Conservation (phyloP, 1,284 basidiomycete genomes). For the Porodaedalea pini region DNA sequence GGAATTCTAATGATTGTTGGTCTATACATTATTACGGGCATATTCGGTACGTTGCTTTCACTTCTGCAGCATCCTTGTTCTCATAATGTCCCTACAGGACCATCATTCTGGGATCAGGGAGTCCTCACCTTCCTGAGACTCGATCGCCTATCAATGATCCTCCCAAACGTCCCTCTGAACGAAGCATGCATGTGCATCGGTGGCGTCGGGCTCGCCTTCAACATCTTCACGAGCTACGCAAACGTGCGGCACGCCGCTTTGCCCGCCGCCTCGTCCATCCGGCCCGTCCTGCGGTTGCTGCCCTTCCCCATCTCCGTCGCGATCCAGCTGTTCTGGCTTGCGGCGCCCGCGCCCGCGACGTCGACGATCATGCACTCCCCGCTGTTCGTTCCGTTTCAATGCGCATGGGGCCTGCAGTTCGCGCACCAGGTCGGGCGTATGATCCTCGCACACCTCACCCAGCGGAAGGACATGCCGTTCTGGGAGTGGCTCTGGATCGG, state of each 20-base stretch:
- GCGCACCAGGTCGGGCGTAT: slow-evolving; percentile 87
- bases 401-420: slow-evolving; percentile 87
- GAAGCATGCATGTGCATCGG: slow-evolving; percentile 87
- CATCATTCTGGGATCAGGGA: slow-evolving; percentile 81
- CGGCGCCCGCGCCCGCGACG: slow-evolving; percentile 60
- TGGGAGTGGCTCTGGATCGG: slow-evolving; percentile 88
- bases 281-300: slow-evolving; percentile 71
- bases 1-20: slow-evolving; percentile 86
- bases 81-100: slow-evolving; percentile 41
- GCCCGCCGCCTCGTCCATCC: slow-evolving; percentile 52
- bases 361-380: slow-evolving; percentile 48
- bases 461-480: slow-evolving; percentile 62
- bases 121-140: slow-evolving; percentile 62
- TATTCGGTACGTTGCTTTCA: slow-evolving; percentile 50
- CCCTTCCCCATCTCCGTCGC: slow-evolving; percentile 73
- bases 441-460: slow-evolving; percentile 92
- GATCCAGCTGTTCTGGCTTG: slow-evolving; percentile 80
- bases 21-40: slow-evolving; percentile 78
- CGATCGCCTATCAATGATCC: slow-evolving; percentile 47
- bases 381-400: slow-evolving; percentile 83
- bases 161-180: slow-evolving; percentile 77
- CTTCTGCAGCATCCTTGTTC: not conserved
- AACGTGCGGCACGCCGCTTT: slow-evolving; percentile 67
- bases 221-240: slow-evolving; percentile 76
- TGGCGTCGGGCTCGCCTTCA: slow-evolving; percentile 71